Conservation (phyloP, 805 yeast genomes). For the Saccharomyces jurei region DNA sequence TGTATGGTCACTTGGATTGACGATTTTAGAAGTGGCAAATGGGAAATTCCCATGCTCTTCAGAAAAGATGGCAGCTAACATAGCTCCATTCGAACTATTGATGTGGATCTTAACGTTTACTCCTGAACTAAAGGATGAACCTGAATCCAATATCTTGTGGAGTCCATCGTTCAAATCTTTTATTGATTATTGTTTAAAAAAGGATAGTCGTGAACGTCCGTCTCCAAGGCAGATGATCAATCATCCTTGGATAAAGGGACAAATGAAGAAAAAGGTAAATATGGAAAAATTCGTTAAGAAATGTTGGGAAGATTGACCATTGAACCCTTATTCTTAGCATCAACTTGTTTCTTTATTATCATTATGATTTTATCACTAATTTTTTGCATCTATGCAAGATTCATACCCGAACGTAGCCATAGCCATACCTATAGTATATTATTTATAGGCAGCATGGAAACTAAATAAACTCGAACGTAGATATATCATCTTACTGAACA, state of each 20-base stretch:
- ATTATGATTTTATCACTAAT: not conserved
- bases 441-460: not conserved
- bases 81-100: slow-evolving; percentile 82
- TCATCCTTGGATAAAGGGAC: slow-evolving; percentile 90
- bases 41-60: slow-evolving; percentile 78
- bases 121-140: slow-evolving; percentile 73
- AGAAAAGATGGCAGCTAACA: slow-evolving; percentile 36
- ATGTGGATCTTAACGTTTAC: slow-evolving; percentile 73
- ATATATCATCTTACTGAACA: not conserved
- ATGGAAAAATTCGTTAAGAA: slow-evolving; percentile 80
- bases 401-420: not conserved
- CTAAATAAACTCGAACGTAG: not conserved
- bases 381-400: not conserved
- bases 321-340: not conserved
- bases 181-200: slow-evolving; percentile 69
- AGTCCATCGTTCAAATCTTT: slow-evolving; percentile 75
- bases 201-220: slow-evolving; percentile 73
- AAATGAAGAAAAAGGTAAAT: slow-evolving; percentile 58
- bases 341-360: not conserved
- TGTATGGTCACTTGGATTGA: slow-evolving; percentile 92
- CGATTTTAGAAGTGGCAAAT: slow-evolving; percentile 85
- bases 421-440: not conserved
- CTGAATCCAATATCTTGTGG: slow-evolving; percentile 72
- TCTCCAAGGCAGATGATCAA: slow-evolving; percentile 86
- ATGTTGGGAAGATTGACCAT: slow-evolving; percentile 47